Percentiles rank a stretch among this genome's conserved stretches.
Conservation (phyloP, 2,329 filamentous ascomycete genomes). For the Colletotrichum theobromicola region DNA sequence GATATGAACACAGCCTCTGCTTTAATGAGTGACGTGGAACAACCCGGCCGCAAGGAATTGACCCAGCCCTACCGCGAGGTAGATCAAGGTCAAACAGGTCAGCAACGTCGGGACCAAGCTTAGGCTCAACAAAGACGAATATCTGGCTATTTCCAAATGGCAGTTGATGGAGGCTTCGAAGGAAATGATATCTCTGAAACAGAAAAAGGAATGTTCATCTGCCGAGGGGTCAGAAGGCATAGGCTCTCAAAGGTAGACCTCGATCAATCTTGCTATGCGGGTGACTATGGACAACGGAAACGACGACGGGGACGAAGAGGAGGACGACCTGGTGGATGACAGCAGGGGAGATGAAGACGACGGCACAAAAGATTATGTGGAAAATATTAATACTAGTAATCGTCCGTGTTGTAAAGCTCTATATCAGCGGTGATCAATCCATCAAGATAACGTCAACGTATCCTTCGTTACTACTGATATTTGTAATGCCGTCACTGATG, state of each 20-base stretch:
- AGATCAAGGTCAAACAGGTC: slow-evolving; percentile 83
- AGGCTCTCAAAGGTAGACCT: no score
- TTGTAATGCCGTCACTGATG: not conserved
- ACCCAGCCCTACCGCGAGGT: slow-evolving; percentile 87
- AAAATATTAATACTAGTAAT: no score
- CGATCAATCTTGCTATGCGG: no score
- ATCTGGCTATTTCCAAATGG: slow-evolving; percentile 86
- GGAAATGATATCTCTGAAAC: no score
- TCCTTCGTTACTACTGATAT: not conserved
- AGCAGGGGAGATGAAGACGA: not conserved
- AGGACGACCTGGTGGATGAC: not conserved
- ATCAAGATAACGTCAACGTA: not conserved
- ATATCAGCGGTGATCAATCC: no score
- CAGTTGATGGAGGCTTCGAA: slow-evolving; percentile 98
- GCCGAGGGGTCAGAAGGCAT: no score
- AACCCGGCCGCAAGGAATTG: slow-evolving; percentile 80
- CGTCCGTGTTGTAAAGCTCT: no score
- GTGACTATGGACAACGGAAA: no score
- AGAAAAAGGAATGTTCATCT: no score
- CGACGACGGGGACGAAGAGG: not conserved
- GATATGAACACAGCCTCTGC: slow-evolving; percentile 78
- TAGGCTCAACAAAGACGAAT: slow-evolving; percentile 92
- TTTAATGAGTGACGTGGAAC: slow-evolving; percentile 95
- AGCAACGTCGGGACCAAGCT: slow-evolving; percentile 94
- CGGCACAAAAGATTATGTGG: no score